phyloP scores from a whole-genome alignment of 129 eudicot genomes.

The Rutidosis leptorrhynchoides region DNA sequence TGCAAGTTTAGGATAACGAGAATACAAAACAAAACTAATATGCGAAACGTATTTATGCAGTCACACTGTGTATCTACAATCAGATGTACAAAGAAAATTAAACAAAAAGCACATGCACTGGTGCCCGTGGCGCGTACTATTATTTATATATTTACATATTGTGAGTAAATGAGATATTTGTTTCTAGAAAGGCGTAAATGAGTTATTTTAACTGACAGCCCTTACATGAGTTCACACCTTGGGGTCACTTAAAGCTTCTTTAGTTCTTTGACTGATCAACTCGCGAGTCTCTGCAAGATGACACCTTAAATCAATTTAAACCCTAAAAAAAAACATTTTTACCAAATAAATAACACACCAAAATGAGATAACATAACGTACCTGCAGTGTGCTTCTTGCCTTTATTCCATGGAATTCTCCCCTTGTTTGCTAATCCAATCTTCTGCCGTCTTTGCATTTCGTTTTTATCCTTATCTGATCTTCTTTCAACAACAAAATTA shows the following conservation, averaged over 20 bases:
- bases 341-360: not conserved
- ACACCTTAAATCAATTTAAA: constrained; percentile 20
- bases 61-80: constrained; percentile 2
- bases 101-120: constrained; percentile 1
- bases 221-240: constrained; percentile 99
- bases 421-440: constrained; percentile 63
- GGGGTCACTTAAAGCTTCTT: constrained; percentile 94
- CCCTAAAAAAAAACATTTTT: not conserved
- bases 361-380: constrained; percentile 11
- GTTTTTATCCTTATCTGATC: constrained; percentile 32
- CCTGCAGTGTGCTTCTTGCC: constrained; percentile 74
- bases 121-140: not conserved
- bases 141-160: no score
- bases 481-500: constrained; percentile 14
- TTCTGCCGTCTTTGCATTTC: constrained; percentile 49
- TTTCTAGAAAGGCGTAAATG: no score
- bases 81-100: not conserved
- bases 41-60: constrained; percentile 10
- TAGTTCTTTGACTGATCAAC: constrained; percentile 63
- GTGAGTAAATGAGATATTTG: not conserved
- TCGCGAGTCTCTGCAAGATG: constrained; percentile 71
- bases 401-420: constrained; percentile 86
- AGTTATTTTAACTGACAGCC: constrained; percentile 34
- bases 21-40: constrained; percentile 6
- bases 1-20: constrained; percentile 4